Conservation (phyloP, 495 filamentous ascomycete species). For the Neurospora africana region DNA sequence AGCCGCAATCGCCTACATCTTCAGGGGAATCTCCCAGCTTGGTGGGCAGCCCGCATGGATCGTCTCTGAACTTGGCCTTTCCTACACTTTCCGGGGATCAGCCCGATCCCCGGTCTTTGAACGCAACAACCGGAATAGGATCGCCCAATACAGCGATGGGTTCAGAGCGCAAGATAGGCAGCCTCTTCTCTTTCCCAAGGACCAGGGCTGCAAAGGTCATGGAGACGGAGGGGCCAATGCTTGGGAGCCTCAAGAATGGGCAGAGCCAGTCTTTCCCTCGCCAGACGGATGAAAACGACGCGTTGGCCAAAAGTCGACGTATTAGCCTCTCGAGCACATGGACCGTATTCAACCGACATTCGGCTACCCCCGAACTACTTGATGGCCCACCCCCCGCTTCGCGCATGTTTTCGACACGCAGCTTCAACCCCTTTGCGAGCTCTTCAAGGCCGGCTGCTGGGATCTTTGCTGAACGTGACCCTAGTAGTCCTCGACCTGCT, state of each 20-base stretch:
- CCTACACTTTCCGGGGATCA: slow-evolving; percentile 31
- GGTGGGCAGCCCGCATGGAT: slow-evolving; percentile 57
- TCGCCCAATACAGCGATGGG: slow-evolving; percentile 11
- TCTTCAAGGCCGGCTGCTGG: slow-evolving; percentile 56
- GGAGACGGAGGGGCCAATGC: slow-evolving; percentile 55
- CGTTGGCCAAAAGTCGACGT: slow-evolving; percentile 30
- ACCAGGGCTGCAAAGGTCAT: slow-evolving; percentile 56
- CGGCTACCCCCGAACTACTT: slow-evolving; percentile 29
- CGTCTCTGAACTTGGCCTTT: slow-evolving; percentile 46
- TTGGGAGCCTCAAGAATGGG: slow-evolving; percentile 63
- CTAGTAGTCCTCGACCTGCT: slow-evolving; percentile 62
- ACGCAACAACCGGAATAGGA: slow-evolving; percentile 8
- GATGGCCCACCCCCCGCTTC: slow-evolving; percentile 23
- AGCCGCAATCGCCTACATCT: slow-evolving; percentile 61
- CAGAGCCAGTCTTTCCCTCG: slow-evolving; percentile 77
- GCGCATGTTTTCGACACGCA: slow-evolving; percentile 29
- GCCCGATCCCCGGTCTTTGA: slow-evolving; percentile 27
- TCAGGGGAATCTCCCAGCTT: slow-evolving; percentile 53
- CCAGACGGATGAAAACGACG: slow-evolving; percentile 38
- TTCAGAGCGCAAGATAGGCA: slow-evolving; percentile 25
- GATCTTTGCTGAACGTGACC: slow-evolving; percentile 55
- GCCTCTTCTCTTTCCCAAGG: slow-evolving; percentile 56
- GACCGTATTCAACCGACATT: slow-evolving; percentile 50
- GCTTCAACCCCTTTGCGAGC: slow-evolving; percentile 56
- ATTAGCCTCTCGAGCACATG: slow-evolving; percentile 39